These are phyloP conservation scores for Cenchrus americanus DNA, from an alignment of 176 grass and related monocot species.

Conservation along the genomic window DNA sequence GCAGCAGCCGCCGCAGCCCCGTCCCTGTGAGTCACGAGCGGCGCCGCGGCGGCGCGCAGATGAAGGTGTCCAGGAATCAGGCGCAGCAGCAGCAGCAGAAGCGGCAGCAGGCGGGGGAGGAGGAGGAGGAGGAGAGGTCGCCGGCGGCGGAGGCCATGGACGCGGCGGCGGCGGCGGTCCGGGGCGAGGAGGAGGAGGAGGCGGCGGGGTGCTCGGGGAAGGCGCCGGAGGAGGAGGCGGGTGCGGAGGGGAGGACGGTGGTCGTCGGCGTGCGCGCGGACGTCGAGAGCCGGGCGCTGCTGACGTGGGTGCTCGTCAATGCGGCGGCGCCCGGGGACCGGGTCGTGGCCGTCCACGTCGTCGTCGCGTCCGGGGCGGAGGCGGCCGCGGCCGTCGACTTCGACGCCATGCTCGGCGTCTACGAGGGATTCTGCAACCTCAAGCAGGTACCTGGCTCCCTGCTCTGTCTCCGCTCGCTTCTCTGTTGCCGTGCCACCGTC, in stretches of 20 bases:
- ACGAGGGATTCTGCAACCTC: constrained; percentile 89
- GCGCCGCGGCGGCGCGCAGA: neutral
- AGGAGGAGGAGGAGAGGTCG: neutral
- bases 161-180: neutral
- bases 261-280: constrained; percentile 78
- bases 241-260: constrained; percentile 59
- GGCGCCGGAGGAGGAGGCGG: neutral
- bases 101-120: neutral
- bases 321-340: constrained; percentile 62
- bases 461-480: neutral
- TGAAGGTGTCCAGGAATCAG: constrained; percentile 52
- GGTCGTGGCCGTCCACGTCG: constrained; percentile 84
- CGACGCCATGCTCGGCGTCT: constrained; percentile 85
- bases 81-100: neutral
- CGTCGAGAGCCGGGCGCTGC: constrained; percentile 73
- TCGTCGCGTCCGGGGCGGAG: constrained; percentile 44
- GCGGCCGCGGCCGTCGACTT: constrained; percentile 58
- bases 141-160: constrained; percentile 16
- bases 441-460: constrained; percentile 82
- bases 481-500: neutral
- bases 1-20: neutral
- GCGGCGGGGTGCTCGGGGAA: constrained; percentile 16
- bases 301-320: constrained; percentile 93
- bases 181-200: neutral
- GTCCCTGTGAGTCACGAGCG: neutral